Evolutionary conservation across 345 rosid species (phyloP), one percentile per base, ranked within the genome.

Genomic region (Pistacia atlantica): DNA sequence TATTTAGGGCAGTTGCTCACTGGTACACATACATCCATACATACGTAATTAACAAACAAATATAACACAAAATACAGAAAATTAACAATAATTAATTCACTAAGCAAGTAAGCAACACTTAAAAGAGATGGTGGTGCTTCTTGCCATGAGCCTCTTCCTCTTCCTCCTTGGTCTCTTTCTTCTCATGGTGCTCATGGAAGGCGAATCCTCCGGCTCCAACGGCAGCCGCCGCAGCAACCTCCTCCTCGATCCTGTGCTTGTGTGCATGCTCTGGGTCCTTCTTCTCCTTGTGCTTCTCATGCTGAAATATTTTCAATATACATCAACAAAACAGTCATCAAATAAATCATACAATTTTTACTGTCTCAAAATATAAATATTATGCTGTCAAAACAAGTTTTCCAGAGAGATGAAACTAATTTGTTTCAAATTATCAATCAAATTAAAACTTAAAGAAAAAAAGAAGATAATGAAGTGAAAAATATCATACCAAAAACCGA

Each of bases 251-350:
- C 80, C 86, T 88, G 88, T 90, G 91, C 84, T n/a, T 81, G 75
- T 84, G 91, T 1, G 85, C 91, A 38, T 88, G 86, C 76, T 90
- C 89, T 7, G 93, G 91, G 78, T 90, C 91, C 70, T 88, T 88
- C 75, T 75, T 31, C 12, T 80, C 52, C 80, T 83, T 45, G 76
- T 83, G 89, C 86, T 88, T 88, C 84, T 88, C 91, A 64, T 86
- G 74, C 89, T 84, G 78, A 57, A 42, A 42, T 5, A 5, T 42
- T 42, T 42, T 38, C 55, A 54, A 31, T 58, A 8, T 51, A 22
- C 42, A 69, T 4, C 25, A 68, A 69, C 6, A 25, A 74, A 56
- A 14, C 42, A 51, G 14, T 54, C 18, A 31, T 42, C 45, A 42
- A 42, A 42, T 42, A 4, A 42, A 37, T 37, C 42, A 37, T 37